phyloP scores from a whole-genome alignment of 2,329 filamentous ascomycete genomes.

The Teratosphaeria pseudoeucalypti region DNA sequence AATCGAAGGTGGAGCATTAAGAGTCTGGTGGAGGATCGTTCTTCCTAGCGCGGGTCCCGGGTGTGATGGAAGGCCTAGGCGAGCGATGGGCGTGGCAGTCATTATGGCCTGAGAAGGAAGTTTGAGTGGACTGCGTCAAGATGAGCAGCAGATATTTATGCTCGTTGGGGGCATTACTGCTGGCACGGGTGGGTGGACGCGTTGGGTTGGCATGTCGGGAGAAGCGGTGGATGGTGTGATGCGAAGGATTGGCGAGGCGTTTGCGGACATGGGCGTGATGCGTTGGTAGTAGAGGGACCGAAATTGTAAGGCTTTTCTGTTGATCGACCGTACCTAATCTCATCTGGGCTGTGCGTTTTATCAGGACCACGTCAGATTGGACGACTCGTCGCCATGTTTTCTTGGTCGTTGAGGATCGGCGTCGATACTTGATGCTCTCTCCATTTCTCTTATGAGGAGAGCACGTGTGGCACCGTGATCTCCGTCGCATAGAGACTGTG shows the following conservation, averaged over 20 bases:
- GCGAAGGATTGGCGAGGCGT: neutral
- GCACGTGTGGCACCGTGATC: neutral
- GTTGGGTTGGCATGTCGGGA: neutral
- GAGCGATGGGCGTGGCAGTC: neutral
- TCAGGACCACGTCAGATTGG: neutral
- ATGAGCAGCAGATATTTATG: neutral
- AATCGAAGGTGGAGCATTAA: constrained; percentile 6
- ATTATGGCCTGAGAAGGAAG: neutral
- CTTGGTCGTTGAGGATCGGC: neutral
- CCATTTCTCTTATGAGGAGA: no score
- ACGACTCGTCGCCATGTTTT: neutral
- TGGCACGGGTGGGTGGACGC: neutral
- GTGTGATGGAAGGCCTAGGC: neutral
- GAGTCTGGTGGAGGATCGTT: neutral
- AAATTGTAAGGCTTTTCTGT: neutral
- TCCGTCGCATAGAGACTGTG: neutral
- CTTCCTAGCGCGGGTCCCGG: neutral
- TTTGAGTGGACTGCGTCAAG: neutral
- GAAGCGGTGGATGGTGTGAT: neutral
- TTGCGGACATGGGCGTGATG: neutral
- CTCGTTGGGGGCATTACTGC: neutral
- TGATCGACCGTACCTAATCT: neutral
- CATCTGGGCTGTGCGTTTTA: neutral
- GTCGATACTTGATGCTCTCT: neutral
- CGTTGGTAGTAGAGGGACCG: neutral